Percentiles rank a stretch among this genome's conserved stretches.
Evolutionary conservation across 2,329 filamentous ascomycete species (phyloP).

Genomic region (Stemphylium lycopersici): DNA sequence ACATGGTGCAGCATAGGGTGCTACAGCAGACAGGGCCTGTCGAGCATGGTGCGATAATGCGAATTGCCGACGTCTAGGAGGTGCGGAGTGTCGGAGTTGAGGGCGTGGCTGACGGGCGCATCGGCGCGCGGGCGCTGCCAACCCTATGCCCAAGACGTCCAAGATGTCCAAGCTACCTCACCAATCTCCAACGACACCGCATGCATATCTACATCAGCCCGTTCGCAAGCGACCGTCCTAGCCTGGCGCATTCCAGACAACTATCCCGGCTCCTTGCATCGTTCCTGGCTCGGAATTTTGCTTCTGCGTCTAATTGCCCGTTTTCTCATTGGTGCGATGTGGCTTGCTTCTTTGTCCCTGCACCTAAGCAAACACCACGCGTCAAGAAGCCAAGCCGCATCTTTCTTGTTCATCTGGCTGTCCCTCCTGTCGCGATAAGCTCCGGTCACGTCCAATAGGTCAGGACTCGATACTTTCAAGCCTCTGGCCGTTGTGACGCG

Average conservation of each 20-base stretch:
- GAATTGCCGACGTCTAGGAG: too few species aligned
- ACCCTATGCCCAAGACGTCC: too few species aligned
- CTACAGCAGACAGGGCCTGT: too few species aligned
- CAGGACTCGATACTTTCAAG: constrained; percentile 14
- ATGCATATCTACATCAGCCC: background rate
- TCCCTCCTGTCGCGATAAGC: constrained; percentile 19
- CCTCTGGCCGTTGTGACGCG: constrained; percentile 36
- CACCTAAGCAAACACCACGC: constrained; percentile 24
- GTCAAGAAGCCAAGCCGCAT: constrained; percentile 25
- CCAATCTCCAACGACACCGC: background rate
- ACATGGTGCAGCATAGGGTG: too few species aligned
- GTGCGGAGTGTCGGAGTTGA: too few species aligned
- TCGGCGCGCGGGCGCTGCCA: too few species aligned
- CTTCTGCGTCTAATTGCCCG: constrained; percentile 9
- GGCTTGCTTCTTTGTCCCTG: constrained; percentile 14
- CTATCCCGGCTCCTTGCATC: background rate
- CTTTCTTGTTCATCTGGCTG: constrained; percentile 5
- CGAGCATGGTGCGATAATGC: too few species aligned
- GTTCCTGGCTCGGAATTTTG: constrained; percentile 4
- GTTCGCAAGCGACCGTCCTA: background rate
- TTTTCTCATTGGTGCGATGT: constrained; percentile 14
- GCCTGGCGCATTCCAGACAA: background rate
- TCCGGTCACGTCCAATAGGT: constrained; percentile 1
- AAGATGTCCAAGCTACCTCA: too few species aligned
- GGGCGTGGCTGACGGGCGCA: too few species aligned